Percentiles rank a stretch among this genome's conserved stretches.
phyloP scores from a whole-genome alignment of 257 asterid species.

The Solanum paucissectum region DNA sequence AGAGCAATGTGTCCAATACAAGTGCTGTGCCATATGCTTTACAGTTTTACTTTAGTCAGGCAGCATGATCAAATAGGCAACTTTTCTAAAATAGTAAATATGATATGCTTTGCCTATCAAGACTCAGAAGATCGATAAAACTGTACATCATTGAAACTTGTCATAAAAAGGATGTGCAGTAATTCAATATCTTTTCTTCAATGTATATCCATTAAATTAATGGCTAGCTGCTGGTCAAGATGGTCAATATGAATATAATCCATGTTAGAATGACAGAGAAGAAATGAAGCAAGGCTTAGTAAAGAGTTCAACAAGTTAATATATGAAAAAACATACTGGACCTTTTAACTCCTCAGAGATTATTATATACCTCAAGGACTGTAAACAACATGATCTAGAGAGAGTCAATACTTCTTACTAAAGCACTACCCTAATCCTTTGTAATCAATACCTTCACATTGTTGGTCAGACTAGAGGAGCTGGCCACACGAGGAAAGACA shows the following conservation, averaged over 20 bases:
- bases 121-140: not conserved
- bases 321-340: not conserved
- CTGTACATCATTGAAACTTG: not conserved
- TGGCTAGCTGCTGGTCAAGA: not conserved
- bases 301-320: not conserved
- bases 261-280: not conserved
- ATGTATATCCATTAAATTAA: not conserved
- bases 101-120: not conserved
- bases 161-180: not conserved
- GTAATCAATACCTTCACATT: conserved; percentile 52
- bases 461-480: conserved; percentile 71
- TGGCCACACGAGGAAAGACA: conserved; percentile 73
- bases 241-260: not conserved
- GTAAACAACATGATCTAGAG: not conserved
- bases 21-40: not conserved
- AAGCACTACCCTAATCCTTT: not conserved
- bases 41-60: not conserved
- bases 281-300: not conserved
- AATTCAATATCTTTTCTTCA: not conserved
- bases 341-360: not conserved
- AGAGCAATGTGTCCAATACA: not conserved
- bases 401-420: not conserved
- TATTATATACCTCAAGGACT: not conserved
- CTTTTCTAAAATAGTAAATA: not conserved
- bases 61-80: not conserved